These are phyloP conservation scores for Cercospora zeae-maydis DNA, from an alignment of 2,329 filamentous ascomycete species.

Conservation along the genomic window DNA sequence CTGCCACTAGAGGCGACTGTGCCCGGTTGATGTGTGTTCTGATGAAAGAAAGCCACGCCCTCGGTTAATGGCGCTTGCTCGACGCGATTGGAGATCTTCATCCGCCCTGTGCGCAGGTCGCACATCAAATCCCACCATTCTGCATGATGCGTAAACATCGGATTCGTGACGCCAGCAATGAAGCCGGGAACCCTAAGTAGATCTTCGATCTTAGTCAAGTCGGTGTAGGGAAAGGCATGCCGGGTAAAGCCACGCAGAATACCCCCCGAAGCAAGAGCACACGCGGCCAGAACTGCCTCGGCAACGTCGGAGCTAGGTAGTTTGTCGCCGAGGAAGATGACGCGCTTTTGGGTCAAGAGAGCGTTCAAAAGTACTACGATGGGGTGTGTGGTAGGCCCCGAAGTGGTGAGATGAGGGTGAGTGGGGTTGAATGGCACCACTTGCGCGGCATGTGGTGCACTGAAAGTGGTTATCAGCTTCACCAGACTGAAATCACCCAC, in stretches of 20 bases:
- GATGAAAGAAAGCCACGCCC: constrained; percentile 81
- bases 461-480: constrained; percentile 94
- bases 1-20: constrained; percentile 27
- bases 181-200: constrained; percentile 94
- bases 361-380: constrained; percentile 94
- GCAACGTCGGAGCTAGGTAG: constrained; percentile 93
- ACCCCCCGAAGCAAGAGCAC: constrained; percentile 86
- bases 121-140: constrained; percentile 99
- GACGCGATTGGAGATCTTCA: constrained; percentile 90
- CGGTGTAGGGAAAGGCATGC: constrained; percentile 96
- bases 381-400: constrained; percentile 83
- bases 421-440: constrained; percentile 74
- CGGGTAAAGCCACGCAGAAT: constrained; percentile 90
- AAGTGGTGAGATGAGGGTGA: constrained; percentile 90
- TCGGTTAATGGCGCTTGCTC: constrained; percentile 79
- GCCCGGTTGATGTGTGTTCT: constrained; percentile 40
- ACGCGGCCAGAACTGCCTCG: constrained; percentile 96
- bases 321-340: constrained; percentile 94
- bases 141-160: constrained; percentile 87
- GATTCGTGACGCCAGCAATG: constrained; percentile 96
- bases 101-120: constrained; percentile 83
- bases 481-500: constrained; percentile 97
- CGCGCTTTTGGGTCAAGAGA: constrained; percentile 89
- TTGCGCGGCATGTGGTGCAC: constrained; percentile 72
- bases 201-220: constrained; percentile 96